phyloP scores from a whole-genome alignment of 2,329 filamentous ascomycete genomes.

The Arthroderma sp. region DNA sequence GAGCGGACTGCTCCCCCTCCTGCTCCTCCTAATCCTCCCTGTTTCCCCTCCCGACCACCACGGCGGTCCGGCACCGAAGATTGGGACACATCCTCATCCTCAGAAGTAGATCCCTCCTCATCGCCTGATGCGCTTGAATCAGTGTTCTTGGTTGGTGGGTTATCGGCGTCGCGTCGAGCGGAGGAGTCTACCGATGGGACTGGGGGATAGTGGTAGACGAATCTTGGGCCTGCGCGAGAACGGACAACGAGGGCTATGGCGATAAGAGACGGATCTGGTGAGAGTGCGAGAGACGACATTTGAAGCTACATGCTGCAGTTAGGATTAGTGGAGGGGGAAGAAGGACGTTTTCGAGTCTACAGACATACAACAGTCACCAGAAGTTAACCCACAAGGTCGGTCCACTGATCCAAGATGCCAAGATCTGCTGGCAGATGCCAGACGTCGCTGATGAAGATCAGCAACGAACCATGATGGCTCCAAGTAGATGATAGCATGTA shows the following conservation, averaged over 20 bases:
- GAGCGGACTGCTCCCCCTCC: neutral
- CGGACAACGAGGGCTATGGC: conserved; percentile 63
- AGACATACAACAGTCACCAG: no score
- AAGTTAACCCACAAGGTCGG: neutral
- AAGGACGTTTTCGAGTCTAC: neutral
- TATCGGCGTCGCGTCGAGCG: neutral
- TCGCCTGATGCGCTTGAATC: conserved; percentile 28
- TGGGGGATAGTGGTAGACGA: conserved; percentile 81
- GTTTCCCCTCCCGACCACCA: conserved; percentile 19
- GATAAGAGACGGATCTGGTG: conserved; percentile 45
- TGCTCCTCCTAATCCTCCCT: conserved; percentile 13
- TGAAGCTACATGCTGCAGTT: conserved; percentile 6
- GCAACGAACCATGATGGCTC: no score
- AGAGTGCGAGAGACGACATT: conserved; percentile 35
- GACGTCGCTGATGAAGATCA: no score
- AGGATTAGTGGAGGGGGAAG: neutral
- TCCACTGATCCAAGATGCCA: neutral
- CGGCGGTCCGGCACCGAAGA: conserved; percentile 7
- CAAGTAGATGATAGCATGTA: no score
- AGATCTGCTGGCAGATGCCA: no score
- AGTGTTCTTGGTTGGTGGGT: conserved; percentile 14
- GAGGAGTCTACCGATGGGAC: conserved; percentile 27
- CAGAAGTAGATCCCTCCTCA: conserved; percentile 25
- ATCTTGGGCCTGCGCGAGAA: conserved; percentile 63
- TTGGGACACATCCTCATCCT: conserved; percentile 26